Conservation (phyloP, 805 yeast genomes). For the Myxozyma geophila region DNA sequence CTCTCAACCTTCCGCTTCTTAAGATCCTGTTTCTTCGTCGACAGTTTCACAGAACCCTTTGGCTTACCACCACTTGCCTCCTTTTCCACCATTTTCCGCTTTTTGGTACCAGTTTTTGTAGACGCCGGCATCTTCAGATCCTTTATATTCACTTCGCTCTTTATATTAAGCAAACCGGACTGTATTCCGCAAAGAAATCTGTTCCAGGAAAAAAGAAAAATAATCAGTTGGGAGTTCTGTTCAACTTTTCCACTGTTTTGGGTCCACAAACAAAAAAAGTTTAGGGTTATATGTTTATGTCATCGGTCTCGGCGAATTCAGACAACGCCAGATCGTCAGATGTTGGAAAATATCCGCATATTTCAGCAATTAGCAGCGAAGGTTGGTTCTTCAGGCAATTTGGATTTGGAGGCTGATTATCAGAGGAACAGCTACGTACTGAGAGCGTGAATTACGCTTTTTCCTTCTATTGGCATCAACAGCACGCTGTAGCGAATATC, state of each 20-base stretch:
- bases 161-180: not conserved
- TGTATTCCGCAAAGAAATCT: not conserved
- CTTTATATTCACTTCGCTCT: not conserved
- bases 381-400: too few species aligned
- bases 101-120: constrained; percentile 6
- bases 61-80: constrained; percentile 2
- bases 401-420: not conserved
- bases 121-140: not conserved
- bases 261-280: too few species aligned
- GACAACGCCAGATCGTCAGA: too few species aligned
- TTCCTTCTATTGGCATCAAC: not conserved
- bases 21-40: not conserved
- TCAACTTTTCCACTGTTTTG: not conserved
- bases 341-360: too few species aligned
- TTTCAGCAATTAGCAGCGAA: too few species aligned
- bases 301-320: not conserved
- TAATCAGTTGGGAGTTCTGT: not conserved
- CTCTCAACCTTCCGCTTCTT: constrained; percentile 21
- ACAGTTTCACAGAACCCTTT: not conserved
- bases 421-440: not conserved
- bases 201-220: not conserved
- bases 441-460: too few species aligned
- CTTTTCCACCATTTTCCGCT: constrained; percentile 10
- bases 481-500: not conserved
- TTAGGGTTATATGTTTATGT: too few species aligned